phyloP scores from a whole-genome alignment of 2,329 filamentous ascomycete genomes.

The Paraphaeosphaeria sporulosa region DNA sequence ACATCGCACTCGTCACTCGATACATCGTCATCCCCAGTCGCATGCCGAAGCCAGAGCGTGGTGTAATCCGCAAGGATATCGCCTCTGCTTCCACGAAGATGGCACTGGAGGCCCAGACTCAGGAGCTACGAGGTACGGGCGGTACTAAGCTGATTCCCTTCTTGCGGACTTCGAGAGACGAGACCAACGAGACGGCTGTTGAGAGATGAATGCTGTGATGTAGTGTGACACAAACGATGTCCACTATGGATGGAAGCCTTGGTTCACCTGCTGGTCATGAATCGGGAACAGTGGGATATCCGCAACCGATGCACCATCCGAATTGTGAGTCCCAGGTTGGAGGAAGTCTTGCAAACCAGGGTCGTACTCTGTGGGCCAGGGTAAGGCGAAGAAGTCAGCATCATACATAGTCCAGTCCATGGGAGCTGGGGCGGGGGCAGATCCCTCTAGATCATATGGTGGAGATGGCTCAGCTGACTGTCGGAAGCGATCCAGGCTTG shows the following conservation, averaged over 20 bases:
- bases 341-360: slow-evolving; percentile 41
- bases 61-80: slow-evolving; percentile 47
- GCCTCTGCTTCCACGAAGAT: slow-evolving; percentile 56
- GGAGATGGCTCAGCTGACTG: slow-evolving; percentile 1
- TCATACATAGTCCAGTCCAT: slow-evolving; percentile 44
- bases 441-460: slow-evolving; percentile 15
- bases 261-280: slow-evolving; percentile 33
- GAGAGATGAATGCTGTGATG: slow-evolving; percentile 1
- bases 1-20: slow-evolving; percentile 61
- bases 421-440: slow-evolving; percentile 18
- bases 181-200: slow-evolving; percentile 54
- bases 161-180: slow-evolving; percentile 60
- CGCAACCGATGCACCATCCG: slow-evolving; percentile 38
- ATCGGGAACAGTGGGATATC: slow-evolving; percentile 44
- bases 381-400: slow-evolving; percentile 40
- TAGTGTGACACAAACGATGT: not conserved
- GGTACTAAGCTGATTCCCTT: slow-evolving; percentile 63
- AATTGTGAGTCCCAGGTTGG: slow-evolving; percentile 39
- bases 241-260: slow-evolving; percentile 18
- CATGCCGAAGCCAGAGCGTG: slow-evolving; percentile 30
- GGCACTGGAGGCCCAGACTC: slow-evolving; percentile 40
- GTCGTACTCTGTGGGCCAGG: slow-evolving; percentile 41
- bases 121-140: slow-evolving; percentile 58
- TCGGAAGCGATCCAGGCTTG: not conserved
- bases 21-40: slow-evolving; percentile 59